A percentile compares a stretch with the other conserved stretches of the same genome.
phyloP scores from a whole-genome alignment of 306 rosid species.

The Cicer bijugum region DNA sequence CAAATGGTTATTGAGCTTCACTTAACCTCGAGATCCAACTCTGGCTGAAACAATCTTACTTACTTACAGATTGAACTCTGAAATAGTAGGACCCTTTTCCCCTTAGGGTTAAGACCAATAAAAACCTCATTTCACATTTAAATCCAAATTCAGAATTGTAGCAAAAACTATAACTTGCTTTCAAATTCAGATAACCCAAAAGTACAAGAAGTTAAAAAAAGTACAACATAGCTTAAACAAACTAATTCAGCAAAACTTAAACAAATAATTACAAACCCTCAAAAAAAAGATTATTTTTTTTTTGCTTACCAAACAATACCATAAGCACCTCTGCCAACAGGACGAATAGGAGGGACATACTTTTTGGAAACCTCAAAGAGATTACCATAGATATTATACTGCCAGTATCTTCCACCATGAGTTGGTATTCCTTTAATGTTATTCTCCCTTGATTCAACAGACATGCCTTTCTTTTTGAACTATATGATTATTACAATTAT shows the following conservation, averaged over 20 bases:
- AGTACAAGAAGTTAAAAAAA: constrained; percentile 24
- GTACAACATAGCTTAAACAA: constrained; percentile 13
- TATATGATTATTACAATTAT: not conserved
- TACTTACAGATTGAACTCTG: too few species aligned
- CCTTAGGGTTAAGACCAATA: too few species aligned
- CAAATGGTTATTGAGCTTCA: too few species aligned
- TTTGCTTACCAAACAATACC: constrained; percentile 87
- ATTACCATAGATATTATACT: constrained; percentile 86
- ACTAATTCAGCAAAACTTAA: constrained; percentile 28
- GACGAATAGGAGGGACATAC: constrained; percentile 91
- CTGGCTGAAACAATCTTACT: too few species aligned
- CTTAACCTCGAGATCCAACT: too few species aligned
- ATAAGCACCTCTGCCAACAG: constrained; percentile 95
- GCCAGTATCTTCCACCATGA: constrained; percentile 80
- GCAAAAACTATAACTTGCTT: constrained; percentile 30
- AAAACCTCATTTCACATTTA: constrained; percentile 15
- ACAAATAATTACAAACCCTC: not conserved
- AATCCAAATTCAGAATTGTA: constrained; percentile 29
- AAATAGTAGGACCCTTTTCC: too few species aligned
- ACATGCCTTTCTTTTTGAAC: constrained; percentile 27
- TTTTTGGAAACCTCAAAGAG: constrained; percentile 87
- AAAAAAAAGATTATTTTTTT: not conserved
- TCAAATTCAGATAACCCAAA: constrained; percentile 22
- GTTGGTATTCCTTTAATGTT: constrained; percentile 65
- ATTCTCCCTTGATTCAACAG: constrained; percentile 57